phyloP scores from a whole-genome alignment of 2,329 filamentous ascomycete species.

The Aspergillus sp. region DNA sequence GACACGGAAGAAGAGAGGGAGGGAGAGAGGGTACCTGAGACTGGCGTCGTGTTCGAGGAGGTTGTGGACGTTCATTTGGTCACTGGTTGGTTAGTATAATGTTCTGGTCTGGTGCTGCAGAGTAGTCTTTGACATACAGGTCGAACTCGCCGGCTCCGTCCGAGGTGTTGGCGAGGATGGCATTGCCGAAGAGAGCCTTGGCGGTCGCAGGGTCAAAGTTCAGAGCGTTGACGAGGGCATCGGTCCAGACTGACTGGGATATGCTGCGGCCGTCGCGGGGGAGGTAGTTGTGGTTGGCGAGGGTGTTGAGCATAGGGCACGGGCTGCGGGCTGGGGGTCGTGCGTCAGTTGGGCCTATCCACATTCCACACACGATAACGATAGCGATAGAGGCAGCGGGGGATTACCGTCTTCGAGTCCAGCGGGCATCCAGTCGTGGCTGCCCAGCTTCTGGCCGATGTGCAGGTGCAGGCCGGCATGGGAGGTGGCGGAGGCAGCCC shows the following conservation, averaged over 20 bases:
- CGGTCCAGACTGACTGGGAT: slow-evolving; percentile 32
- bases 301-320: slow-evolving; percentile 41
- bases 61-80: slow-evolving; percentile 23
- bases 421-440: too few species aligned
- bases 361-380: not conserved
- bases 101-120: not conserved
- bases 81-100: slow-evolving; percentile 1
- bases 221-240: slow-evolving; percentile 17
- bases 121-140: not conserved
- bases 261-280: slow-evolving; percentile 41
- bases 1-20: slow-evolving; percentile 4
- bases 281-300: slow-evolving; percentile 44
- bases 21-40: slow-evolving; percentile 10
- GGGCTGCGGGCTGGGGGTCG: slow-evolving; percentile 25
- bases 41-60: slow-evolving; percentile 27
- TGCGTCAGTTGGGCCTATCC: not conserved
- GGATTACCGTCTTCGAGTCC: not conserved
- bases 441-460: not conserved
- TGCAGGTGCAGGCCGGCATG: not conserved
- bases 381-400: not conserved
- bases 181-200: slow-evolving; percentile 1
- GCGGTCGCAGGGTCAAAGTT: slow-evolving; percentile 3
- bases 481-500: not conserved
- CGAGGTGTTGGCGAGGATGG: slow-evolving; percentile 1
- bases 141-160: not conserved